Evolutionary conservation across 225 moss, liverwort and hornwort genomes (phyloP).

Genomic region (Pseudoscleropodium purum): DNA sequence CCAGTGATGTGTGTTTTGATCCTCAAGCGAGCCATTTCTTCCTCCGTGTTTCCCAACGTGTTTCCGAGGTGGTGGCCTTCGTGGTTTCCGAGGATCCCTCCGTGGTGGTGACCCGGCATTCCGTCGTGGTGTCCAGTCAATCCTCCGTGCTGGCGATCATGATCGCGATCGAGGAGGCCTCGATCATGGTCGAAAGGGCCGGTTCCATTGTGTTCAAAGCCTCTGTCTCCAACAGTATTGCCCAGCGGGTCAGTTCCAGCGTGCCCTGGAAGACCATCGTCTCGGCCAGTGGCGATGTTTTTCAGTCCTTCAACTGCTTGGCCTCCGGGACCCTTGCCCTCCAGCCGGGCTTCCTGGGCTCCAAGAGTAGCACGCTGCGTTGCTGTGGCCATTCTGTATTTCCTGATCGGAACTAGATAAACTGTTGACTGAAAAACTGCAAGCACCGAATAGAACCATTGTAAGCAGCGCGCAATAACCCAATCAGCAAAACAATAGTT

Average conservation of each 20-base stretch:
- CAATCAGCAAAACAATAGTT: not conserved
- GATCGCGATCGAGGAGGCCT: not conserved
- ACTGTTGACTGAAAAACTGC: not conserved
- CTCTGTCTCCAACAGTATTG: not conserved
- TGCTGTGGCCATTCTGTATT: constrained; percentile 6
- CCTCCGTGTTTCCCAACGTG: constrained; percentile 4
- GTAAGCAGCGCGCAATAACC: not conserved
- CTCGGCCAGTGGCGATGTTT: constrained; percentile 1
- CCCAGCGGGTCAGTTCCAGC: not conserved
- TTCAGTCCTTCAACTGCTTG: not conserved
- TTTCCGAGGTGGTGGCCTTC: not conserved
- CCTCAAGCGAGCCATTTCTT: constrained; percentile 21
- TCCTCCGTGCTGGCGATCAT: not conserved
- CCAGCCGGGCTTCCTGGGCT: not conserved
- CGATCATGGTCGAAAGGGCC: not conserved
- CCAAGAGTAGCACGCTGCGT: constrained; percentile 6
- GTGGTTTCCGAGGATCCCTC: not conserved
- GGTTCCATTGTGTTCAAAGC: not conserved
- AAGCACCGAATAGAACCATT: not conserved
- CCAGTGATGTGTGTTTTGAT: constrained; percentile 12
- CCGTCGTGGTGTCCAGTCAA: not conserved
- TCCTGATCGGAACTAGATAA: too few species aligned
- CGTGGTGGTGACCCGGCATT: not conserved
- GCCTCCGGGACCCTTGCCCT: not conserved
- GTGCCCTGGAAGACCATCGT: not conserved